Base-by-base conservation (phyloP, 768 basidiomycete species). In the Rhodotorula kratochvilovae region DNA sequence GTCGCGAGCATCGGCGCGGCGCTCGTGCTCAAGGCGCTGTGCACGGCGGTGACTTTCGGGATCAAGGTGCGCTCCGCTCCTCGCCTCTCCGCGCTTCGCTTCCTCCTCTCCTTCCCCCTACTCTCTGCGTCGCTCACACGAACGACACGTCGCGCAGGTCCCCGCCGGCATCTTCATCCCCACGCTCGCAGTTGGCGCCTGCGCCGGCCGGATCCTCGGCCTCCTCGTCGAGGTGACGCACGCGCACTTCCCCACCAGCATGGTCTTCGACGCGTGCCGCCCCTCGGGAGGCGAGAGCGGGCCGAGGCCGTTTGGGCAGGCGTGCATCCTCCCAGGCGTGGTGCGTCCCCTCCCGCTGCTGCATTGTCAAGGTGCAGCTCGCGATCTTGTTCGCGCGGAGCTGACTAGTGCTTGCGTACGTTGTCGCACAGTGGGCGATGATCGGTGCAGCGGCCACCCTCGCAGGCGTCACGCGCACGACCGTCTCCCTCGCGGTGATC, bases 111-210 rank as follows among this genome's bases (percentile, higher is more conserved):
- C 48, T 50, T 50, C 48, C 48, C 21, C 21, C 6, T 7, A 23
- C 48, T 50, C 11, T 50, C 17, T 27, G 12, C 11, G 21, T 19
- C 7, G 48, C 21, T 19, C 48, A n/a, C 27, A n/a, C 17, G n/a
- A 8, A 11, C 50, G 11, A 17, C 31, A 1, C 31, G 35, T 19
- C 13, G 50, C 54, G 36, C n/a, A 55, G 78, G 77, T 92, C 27
- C 90, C 90, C 59, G 92, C 93, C 23, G 95, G 96, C 7, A 96
- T 98, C 75, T 99, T 99, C 81, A 91, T 99, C 51, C 96, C 96
- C 0, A 91, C 92, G 0, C 86, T 99, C 15, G 92, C 80, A 23
- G 94, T 95, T 19, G 94, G 95, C 35, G 94, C 94, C 0, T 94
- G 92, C 77, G 90, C 90, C 39, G 96, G 96, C 3, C 85, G 95